Conservation (phyloP, 2,329 filamentous ascomycete genomes). For the Fusarium robinianum region DNA sequence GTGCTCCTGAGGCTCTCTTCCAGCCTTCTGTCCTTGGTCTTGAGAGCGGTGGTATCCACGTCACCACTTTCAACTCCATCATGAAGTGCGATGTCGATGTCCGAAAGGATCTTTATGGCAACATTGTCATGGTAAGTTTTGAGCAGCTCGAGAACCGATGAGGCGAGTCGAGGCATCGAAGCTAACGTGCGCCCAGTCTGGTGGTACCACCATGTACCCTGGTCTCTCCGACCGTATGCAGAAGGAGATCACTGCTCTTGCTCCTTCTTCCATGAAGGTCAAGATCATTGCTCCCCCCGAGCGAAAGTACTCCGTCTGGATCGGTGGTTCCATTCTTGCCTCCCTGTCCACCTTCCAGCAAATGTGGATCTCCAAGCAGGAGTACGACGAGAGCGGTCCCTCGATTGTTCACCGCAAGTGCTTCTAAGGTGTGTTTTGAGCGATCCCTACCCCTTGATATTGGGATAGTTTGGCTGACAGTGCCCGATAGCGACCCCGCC, state of each 20-base stretch:
- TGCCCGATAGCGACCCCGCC: slow-evolving; percentile 35
- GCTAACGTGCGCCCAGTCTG: slow-evolving; percentile 69
- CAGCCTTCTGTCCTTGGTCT: slow-evolving; percentile 98
- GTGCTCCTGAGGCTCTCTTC: slow-evolving; percentile 99
- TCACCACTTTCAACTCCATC: slow-evolving; percentile 99
- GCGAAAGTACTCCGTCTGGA: slow-evolving; percentile 99
- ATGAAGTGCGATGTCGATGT: slow-evolving; percentile 99
- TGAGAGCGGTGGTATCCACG: slow-evolving; percentile 98
- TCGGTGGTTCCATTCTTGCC: slow-evolving; percentile 99
- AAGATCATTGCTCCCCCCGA: slow-evolving; percentile 99
- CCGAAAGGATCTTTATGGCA: slow-evolving; percentile 99
- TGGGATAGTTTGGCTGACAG: slow-evolving; percentile 30
- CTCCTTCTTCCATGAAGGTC: slow-evolving; percentile 99
- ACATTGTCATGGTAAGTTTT: slow-evolving; percentile 98
- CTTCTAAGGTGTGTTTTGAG: slow-evolving; percentile 87
- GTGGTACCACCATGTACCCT: slow-evolving; percentile 99
- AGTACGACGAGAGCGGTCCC: slow-evolving; percentile 99
- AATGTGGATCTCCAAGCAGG: slow-evolving; percentile 99
- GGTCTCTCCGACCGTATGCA: slow-evolving; percentile 99
- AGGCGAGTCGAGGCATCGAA: too few relatives aligned
- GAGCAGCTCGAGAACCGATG: background rate
- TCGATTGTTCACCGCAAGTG: slow-evolving; percentile 99
- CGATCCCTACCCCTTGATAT: too few relatives aligned
- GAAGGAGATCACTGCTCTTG: slow-evolving; percentile 99
- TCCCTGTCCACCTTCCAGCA: slow-evolving; percentile 99